These are phyloP conservation scores for Mariannaea sp. DNA, from an alignment of 2,329 filamentous ascomycete genomes.

Conservation along the genomic window DNA sequence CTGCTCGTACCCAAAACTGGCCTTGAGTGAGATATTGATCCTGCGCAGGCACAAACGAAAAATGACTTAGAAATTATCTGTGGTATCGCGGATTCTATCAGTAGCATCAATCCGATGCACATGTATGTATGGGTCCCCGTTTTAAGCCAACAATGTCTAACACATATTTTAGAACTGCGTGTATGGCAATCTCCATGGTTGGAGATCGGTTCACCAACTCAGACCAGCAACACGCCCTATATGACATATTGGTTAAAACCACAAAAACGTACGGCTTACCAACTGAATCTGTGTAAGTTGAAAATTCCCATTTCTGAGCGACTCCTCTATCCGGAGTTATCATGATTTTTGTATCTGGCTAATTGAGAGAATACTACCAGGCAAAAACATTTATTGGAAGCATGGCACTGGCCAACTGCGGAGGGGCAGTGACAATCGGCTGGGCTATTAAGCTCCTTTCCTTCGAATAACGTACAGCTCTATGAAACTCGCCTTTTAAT, in stretches of 20 bases:
- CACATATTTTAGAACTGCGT: conserved; percentile 20
- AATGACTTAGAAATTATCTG: conserved; percentile 36
- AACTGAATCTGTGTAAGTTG: conserved; percentile 19
- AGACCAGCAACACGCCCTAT: conserved; percentile 18
- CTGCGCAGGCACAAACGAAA: conserved; percentile 26
- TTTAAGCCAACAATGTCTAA: no score
- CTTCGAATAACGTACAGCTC: no score
- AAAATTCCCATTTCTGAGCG: no score
- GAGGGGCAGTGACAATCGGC: neutral
- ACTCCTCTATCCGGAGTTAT: no score
- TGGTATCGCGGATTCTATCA: conserved; percentile 33
- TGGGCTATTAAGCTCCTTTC: no score
- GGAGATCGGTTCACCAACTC: conserved; percentile 40
- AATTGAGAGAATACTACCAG: neutral
- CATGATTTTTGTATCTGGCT: neutral
- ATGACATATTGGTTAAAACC: conserved; percentile 20
- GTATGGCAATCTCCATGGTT: conserved; percentile 35
- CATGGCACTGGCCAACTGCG: conserved; percentile 17
- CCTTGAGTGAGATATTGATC: neutral
- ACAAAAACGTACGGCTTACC: conserved; percentile 17
- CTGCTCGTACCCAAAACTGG: no score
- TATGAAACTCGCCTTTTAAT: no score
- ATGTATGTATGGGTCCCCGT: conserved; percentile 20
- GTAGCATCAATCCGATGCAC: conserved; percentile 29
- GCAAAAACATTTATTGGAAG: conserved; percentile 21